Percentiles rank a stretch among this genome's conserved stretches.
Evolutionary conservation across 2,329 filamentous ascomycete species (phyloP).

Genomic region (Aspergillus candidus): DNA sequence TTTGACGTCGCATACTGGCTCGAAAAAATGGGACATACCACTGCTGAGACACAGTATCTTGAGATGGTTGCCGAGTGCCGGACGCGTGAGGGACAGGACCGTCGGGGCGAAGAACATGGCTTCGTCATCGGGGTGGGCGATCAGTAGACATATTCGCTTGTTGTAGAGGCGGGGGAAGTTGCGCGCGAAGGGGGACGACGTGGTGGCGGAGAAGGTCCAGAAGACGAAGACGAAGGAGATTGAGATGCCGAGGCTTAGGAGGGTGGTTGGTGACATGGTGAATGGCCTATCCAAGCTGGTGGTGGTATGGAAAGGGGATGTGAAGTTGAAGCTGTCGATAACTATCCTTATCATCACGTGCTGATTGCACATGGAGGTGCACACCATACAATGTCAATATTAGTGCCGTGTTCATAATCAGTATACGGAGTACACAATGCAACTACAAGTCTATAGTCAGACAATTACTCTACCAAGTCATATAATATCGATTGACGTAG

Average conservation of each 20-base stretch:
- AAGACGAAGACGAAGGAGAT: constrained; percentile 40
- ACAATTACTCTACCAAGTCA: too few species aligned
- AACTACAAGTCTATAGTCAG: too few species aligned
- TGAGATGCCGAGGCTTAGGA: constrained; percentile 27
- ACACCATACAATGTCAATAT: too few species aligned
- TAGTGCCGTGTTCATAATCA: too few species aligned
- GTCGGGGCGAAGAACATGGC: constrained; percentile 98
- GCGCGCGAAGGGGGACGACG: constrained; percentile 33
- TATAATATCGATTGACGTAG: too few species aligned
- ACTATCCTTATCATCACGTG: too few species aligned
- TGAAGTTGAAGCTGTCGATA: too few species aligned
- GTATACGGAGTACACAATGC: too few species aligned
- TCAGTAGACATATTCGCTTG: constrained; percentile 85
- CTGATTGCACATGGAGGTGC: too few species aligned
- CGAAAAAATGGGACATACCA: constrained; percentile 44
- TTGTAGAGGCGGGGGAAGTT: constrained; percentile 59
- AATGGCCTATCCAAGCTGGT: too few species aligned
- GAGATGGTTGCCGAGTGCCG: constrained; percentile 77
- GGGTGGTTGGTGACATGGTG: constrained; percentile 15
- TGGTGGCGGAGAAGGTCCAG: constrained; percentile 38
- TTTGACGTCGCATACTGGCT: constrained; percentile 4
- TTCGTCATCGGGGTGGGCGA: constrained; percentile 96
- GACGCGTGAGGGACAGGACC: constrained; percentile 73
- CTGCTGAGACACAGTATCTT: constrained; percentile 91
- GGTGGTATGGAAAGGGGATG: too few species aligned